Evolutionary conservation across 495 filamentous ascomycete species (phyloP), one percentile per base, ranked within the genome.

Genomic region (Aspergillus olivimuriae): DNA sequence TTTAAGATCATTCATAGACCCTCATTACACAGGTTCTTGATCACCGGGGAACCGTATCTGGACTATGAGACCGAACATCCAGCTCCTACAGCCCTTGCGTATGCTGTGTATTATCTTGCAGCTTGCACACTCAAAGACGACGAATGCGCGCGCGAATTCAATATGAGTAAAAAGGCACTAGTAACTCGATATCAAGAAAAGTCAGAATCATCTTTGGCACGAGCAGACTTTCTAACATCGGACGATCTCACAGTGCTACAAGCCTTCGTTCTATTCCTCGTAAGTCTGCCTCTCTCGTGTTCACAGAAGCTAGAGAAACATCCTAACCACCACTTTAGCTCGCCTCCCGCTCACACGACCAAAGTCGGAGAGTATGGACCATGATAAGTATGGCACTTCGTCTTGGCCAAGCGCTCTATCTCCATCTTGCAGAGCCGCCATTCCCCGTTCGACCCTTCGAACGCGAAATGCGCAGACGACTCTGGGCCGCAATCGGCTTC

Each of bases 341-440:
- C 39, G 68, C 74, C 2, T 53, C 65, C n/a, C 52, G 65, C 49
- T 47, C 60, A 40, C 52, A 74, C 65, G 56, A 66, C 24, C 59
- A 61, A 45, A 61, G 54, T 42, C 56, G 63, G 41, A 56, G 63
- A 37, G 53, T 62, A n/a, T 79, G 76, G 75, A 79, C 75, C 36
- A 68, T 87, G 52, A 73, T 82, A 2, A 77, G 80, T 16, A 74
- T 89, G 34, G 80, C 76, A 0, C 74, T 87, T 4, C 74, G 84
- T 37, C 77, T 86, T 18, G 82, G 75, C 2, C 82, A 86, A 54
- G 75, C 80, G 8, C 61, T 86, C 17, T 82, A 75, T 16, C 72
- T 87, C 18, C 81, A 89, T 44, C 65, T 62, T 16, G 22, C 52
- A 4, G 50, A 58, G 2, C 62, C 65, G 3, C 58, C 65, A 12